Evolutionary conservation across 257 asterid species (phyloP).

Genomic region (Fraxinus pennsylvanica): DNA sequence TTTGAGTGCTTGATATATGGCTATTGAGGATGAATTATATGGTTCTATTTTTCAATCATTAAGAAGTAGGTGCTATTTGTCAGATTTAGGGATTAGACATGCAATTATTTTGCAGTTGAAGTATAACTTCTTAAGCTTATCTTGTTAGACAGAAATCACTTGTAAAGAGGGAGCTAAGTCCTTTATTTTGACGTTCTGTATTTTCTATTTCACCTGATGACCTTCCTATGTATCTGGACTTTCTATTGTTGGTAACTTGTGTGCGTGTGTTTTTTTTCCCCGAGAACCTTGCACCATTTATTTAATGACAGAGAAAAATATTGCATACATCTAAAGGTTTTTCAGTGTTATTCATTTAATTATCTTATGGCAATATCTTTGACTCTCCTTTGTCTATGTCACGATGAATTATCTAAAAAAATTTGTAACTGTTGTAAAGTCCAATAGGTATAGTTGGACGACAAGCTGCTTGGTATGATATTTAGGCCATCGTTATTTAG

Average conservation of each 20-base stretch:
- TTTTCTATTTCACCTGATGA: not conserved
- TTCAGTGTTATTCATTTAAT: not conserved
- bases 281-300: not conserved
- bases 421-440: not conserved
- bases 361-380: not conserved
- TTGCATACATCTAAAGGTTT: not conserved
- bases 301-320: not conserved
- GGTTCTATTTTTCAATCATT: not conserved
- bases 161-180: not conserved
- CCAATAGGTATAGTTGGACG: not conserved
- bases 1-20: not conserved
- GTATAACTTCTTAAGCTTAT: not conserved
- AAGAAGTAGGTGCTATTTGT: not conserved
- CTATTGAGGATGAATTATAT: not conserved
- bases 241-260: not conserved
- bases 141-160: not conserved
- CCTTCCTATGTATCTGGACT: not conserved
- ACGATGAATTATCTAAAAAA: not conserved
- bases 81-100: not conserved
- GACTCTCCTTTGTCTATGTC: slow-evolving; percentile 1
- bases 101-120: not conserved
- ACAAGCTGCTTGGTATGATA: not conserved
- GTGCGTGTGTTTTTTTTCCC: not conserved
- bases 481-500: slow-evolving; percentile 17
- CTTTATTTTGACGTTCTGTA: not conserved